Percentiles rank a stretch among this genome's conserved stretches.
These are phyloP conservation scores for Candida chauliodis DNA, from an alignment of 805 yeast species.

Conservation along the genomic window DNA sequence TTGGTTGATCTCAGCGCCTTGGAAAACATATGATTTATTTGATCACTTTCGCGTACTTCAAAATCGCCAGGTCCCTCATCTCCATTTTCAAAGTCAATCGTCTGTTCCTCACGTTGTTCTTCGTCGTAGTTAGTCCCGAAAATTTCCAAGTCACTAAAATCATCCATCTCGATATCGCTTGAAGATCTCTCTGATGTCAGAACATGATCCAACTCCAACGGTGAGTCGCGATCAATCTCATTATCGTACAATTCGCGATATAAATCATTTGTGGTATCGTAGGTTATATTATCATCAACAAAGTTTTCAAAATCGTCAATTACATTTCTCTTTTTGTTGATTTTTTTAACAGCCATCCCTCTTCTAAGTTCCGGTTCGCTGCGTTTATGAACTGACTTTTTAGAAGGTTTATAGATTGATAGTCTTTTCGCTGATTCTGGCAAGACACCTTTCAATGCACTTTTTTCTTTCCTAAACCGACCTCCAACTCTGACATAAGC, in stretches of 20 bases:
- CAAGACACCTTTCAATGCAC: constrained; percentile 31
- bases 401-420: constrained; percentile 16
- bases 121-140: not conserved
- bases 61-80: constrained; percentile 2
- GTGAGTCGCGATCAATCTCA: not conserved
- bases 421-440: constrained; percentile 40
- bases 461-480: constrained; percentile 22
- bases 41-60: constrained; percentile 13
- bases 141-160: not conserved
- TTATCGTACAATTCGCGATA: constrained; percentile 8
- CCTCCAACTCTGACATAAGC: constrained; percentile 24
- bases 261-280: constrained; percentile 8
- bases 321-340: not conserved
- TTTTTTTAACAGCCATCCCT: constrained; percentile 36
- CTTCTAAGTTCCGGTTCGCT: constrained; percentile 21
- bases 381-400: constrained; percentile 4
- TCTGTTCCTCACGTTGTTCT: not conserved
- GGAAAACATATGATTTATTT: constrained; percentile 18
- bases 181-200: constrained; percentile 1
- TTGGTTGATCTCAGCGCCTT: too few species aligned
- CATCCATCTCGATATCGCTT: constrained; percentile 4
- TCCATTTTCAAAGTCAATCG: not conserved
- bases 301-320: constrained; percentile 13
- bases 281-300: constrained; percentile 17
- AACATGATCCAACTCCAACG: not conserved